A percentile compares a stretch with the other conserved stretches of the same genome.
phyloP scores from a whole-genome alignment of 139 green algal genomes.

The Micromonas pusilla region DNA sequence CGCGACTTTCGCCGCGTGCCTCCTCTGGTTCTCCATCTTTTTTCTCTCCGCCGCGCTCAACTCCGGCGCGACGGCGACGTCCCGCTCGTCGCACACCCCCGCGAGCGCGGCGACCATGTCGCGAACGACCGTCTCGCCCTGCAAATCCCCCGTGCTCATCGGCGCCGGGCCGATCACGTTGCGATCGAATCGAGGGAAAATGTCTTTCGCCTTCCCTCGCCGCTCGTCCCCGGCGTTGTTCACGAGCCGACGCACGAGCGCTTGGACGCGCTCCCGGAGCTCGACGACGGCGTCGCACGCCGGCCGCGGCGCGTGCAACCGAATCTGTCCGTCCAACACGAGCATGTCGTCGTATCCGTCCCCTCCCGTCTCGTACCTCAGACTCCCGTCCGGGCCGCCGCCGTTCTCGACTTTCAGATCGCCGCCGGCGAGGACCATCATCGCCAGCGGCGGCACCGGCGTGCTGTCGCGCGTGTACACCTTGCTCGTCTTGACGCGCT shows the following conservation, averaged over 20 bases:
- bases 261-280: constrained; percentile 4
- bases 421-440: constrained; percentile 31
- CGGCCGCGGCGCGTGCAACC: neutral
- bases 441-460: constrained; percentile 25
- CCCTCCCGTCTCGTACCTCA: neutral
- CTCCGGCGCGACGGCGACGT: neutral
- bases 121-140: neutral
- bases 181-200: too few relatives aligned
- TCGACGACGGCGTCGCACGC: neutral
- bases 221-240: neutral
- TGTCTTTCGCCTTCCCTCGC: neutral
- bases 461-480: constrained; percentile 31
- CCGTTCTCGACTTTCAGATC: neutral
- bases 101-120: neutral
- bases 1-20: neutral
- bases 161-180: neutral
- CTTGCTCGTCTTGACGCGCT: constrained; percentile 28
- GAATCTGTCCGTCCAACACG: neutral
- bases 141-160: neutral
- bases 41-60: neutral
- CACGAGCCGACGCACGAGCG: neutral
- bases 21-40: neutral
- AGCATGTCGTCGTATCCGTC: neutral
- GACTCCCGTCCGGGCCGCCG: neutral
- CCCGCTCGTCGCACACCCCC: neutral